Conservation (phyloP, 1,284 basidiomycete species). For the Retiboletus flavoniger region DNA sequence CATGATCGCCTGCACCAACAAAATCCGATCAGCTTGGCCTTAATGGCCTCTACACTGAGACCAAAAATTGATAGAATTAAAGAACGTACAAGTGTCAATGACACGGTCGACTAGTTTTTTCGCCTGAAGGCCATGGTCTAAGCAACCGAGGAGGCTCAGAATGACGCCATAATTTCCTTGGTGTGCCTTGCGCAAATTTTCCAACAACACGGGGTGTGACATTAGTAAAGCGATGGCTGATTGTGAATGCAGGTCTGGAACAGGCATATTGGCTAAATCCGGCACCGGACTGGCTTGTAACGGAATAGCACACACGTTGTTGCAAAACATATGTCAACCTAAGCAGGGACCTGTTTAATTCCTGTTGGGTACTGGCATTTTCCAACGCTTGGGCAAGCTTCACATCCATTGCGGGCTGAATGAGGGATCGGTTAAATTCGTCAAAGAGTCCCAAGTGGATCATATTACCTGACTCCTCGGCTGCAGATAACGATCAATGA, state of each 20-base stretch:
- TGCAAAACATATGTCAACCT: conserved; percentile 85
- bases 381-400: conserved; percentile 63
- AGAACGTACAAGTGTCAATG: conserved; percentile 78
- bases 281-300: neutral
- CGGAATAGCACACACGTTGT: conserved; percentile 50
- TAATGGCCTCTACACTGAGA: neutral
- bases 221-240: conserved; percentile 84
- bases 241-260: conserved; percentile 61
- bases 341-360: conserved; percentile 78
- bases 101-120: conserved; percentile 88
- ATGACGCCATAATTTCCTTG: conserved; percentile 90
- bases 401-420: conserved; percentile 49
- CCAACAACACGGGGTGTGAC: conserved; percentile 74
- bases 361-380: conserved; percentile 82
- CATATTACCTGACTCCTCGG: conserved; percentile 33
- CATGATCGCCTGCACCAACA: conserved; percentile 65
- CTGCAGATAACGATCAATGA: conserved; percentile 21
- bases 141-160: conserved; percentile 82
- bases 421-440: neutral
- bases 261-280: conserved; percentile 6
- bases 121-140: conserved; percentile 79
- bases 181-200: conserved; percentile 82
- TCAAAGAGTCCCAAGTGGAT: neutral
- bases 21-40: conserved; percentile 13
- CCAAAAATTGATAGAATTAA: neutral